Evolutionary conservation across 495 filamentous ascomycete species (phyloP), one percentile per base, ranked within the genome.

Genomic region (Aspergillus incahuasiensis): DNA sequence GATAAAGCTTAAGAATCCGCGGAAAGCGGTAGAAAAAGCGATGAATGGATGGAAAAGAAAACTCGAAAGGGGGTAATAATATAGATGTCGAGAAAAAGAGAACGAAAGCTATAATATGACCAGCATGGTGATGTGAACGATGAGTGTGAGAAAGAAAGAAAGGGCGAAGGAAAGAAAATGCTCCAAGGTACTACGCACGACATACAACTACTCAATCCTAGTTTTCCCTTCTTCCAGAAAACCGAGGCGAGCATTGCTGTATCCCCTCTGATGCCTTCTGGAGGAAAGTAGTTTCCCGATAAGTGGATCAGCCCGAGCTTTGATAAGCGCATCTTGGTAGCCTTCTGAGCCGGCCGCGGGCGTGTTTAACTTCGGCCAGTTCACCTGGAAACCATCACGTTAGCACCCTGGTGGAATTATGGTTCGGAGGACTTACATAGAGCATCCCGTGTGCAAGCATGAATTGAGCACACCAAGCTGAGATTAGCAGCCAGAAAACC

Each of bases 211-310:
- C 67, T 96, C 91, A 59, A 94, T 90, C 72, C 92, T 88, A 76
- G 96, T 96, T 79, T 97, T 97, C 16, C 92, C 92, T 64, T 97
- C 92, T 68, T 97, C 92, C 38, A 95, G 73, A 67, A 88, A 90
- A 44, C 87, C 82, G 46, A 94, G 82, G 41, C 87, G 76, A 25
- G 87, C 85, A 56, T 85, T 87, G 72, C 89, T 95, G 32, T 86
- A 77, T 11, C 89, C 88, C 20, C 88, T 78, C 67, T 91, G 89
- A 62, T 91, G 89, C 58, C 81, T 77, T 58, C 65, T 64, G 7
- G 63, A 53, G 13, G 81, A 81, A 35, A 92, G 83, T 51, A 88
- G 77, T 30, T 77, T 71, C 2, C 91, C 92, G 55, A 96, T 75
- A 19, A 96, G 67, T 56, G 82, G 81, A 69, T 94, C 90, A 56